A percentile compares a stretch with the other conserved stretches of the same genome.
These are phyloP conservation scores for Neurospora crassa DNA, from an alignment of 2,329 filamentous ascomycete genomes.

Conservation along the genomic window DNA sequence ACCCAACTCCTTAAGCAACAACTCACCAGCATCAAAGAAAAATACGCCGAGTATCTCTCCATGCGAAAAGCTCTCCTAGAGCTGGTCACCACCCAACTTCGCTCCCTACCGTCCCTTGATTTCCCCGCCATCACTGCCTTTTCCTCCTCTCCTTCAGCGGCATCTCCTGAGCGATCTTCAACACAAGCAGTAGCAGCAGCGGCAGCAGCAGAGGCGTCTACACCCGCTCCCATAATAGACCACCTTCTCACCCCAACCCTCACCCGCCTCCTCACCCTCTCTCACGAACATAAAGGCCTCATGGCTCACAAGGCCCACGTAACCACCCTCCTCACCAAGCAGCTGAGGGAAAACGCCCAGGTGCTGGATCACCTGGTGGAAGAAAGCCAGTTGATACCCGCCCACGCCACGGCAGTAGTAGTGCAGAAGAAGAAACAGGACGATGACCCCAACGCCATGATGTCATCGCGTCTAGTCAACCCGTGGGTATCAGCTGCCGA, in stretches of 20 bases:
- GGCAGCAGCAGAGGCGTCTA: constrained; percentile 1
- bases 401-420: constrained; percentile 34
- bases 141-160: constrained; percentile 2
- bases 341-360: constrained; percentile 41
- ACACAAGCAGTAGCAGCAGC: constrained; percentile 5
- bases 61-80: constrained; percentile 38
- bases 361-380: constrained; percentile 45
- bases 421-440: constrained; percentile 18
- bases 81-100: constrained; percentile 21
- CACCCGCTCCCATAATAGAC: constrained; percentile 15
- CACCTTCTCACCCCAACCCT: constrained; percentile 49
- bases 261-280: constrained; percentile 39
- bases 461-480: constrained; percentile 28
- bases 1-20: constrained; percentile 27
- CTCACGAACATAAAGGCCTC: constrained; percentile 45
- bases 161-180: constrained; percentile 6
- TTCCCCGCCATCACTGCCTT: background rate
- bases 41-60: constrained; percentile 44
- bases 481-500: constrained; percentile 53
- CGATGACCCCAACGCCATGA: constrained; percentile 8
- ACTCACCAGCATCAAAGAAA: constrained; percentile 39
- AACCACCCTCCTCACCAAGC: constrained; percentile 37
- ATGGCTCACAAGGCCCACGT: constrained; percentile 51
- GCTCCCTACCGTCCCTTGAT: background rate
- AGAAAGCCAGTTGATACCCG: constrained; percentile 51